Evolutionary conservation across 768 basidiomycete species (phyloP), one percentile per base, ranked within the genome.

Genomic region (Clitopilus passeckerianus): DNA sequence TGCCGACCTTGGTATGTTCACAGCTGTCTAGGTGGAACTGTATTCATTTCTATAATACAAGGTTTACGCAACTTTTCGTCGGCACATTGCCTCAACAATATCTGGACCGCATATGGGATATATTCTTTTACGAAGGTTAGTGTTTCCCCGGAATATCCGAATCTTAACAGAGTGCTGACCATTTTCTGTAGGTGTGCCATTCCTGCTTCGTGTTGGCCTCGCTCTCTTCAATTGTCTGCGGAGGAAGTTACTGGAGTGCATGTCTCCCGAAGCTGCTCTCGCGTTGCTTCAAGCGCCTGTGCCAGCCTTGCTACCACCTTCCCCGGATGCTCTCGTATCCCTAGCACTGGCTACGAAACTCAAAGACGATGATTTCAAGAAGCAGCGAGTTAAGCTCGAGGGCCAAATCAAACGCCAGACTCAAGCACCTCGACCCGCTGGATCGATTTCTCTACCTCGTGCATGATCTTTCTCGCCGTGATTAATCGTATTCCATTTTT

Each of bases 41-140:
- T 16, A 35, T 43, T 18, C 24, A 41, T 59, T 16, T 59, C 10
- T 57, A 5, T 41, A 5, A 34, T 9, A 0, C 59, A 33, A 91
- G 90, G 90, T 90, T 93, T 62, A 82, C 84, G 0, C 80, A 84
- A 2, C 67, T 93, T 15, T 93, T 92, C 57, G 86, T 86, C 1
- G 84, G 84, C 9, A 78, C 78, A 0, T 76, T 93, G 14, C 87
- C 91, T 0, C 68, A 74, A 0, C 84, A 87, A 1, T 83, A 86
- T 65, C 72, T 91, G 15, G 83, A 87, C 59, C 79, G 92, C 24
- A 80, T 91, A 12, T 93, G 92, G 91, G 92, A 93, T 67, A 67
- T 93, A 2, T 93, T 93, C 67, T 70, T 93, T 18, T 90, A 80
- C 62, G 91, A 93, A 72, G 91, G 91, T 91, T 68, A 24, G 75